A percentile compares a stretch with the other conserved stretches of the same genome.
Evolutionary conservation across 805 yeast genomes (phyloP).

Genomic region (Priceomyces fermenticarens): DNA sequence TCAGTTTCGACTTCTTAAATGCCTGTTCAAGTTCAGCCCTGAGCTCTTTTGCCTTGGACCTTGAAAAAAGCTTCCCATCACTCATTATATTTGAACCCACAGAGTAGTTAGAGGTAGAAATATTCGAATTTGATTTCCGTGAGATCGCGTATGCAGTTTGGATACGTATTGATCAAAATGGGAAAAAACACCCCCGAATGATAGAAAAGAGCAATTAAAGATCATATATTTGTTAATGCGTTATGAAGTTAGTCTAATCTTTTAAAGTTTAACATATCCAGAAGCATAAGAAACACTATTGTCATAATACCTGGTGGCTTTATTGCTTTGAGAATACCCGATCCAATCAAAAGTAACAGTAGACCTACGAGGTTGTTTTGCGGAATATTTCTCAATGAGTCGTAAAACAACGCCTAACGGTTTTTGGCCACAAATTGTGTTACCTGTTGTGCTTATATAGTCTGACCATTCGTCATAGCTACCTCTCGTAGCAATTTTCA

Average conservation of each 20-base stretch:
- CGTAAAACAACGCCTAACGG: slow-evolving; percentile 69
- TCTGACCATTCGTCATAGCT: slow-evolving; percentile 57
- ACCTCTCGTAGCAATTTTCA: slow-evolving; percentile 58
- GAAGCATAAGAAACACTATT: slow-evolving; percentile 92
- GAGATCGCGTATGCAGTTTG: no score
- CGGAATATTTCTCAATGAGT: slow-evolving; percentile 41
- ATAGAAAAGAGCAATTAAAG: no score
- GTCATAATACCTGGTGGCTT: slow-evolving; percentile 47
- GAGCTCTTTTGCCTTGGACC: slow-evolving; percentile 37
- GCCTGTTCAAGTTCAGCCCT: slow-evolving; percentile 43
- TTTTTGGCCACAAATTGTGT: slow-evolving; percentile 91
- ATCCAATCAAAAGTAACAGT: slow-evolving; percentile 56
- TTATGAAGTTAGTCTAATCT: neutral
- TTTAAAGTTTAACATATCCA: slow-evolving; percentile 47
- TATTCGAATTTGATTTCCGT: no score
- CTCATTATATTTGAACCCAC: slow-evolving; percentile 20
- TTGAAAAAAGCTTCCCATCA: slow-evolving; percentile 37
- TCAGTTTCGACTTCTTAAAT: slow-evolving; percentile 39
- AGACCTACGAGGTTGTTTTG: slow-evolving; percentile 4
- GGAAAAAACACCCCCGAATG: no score
- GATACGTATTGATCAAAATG: no score
- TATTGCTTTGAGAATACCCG: slow-evolving; percentile 75
- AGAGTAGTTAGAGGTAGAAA: neutral
- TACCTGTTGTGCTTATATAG: slow-evolving; percentile 69
- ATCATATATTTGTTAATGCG: no score